Base-by-base conservation (phyloP, 1,284 basidiomycete genomes). In the Jaminaea rosea region DNA sequence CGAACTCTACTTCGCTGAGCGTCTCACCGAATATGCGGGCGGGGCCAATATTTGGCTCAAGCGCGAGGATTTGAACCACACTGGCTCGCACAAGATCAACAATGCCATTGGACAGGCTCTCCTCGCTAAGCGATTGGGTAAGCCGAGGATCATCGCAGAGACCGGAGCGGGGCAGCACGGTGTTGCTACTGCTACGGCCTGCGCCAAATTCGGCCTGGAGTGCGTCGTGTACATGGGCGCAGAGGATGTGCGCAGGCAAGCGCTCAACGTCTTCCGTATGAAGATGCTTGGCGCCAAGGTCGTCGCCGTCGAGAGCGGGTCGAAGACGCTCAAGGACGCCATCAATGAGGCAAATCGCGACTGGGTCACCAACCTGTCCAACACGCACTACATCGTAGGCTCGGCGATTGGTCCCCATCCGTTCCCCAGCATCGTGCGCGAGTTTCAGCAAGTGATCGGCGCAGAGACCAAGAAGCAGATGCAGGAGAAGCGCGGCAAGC, bases 81-180 rank as follows among this genome's bases (percentile, higher is more conserved):
- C 71, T 2, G 71, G 71, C 28, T 65, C 62, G 52, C 71, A 73
- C 60, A 73, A 73, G 65, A 73, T 73, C 58, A 73, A 73, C 61
- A 73, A 73, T 52, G 71, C 71, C 17, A 58, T 72, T 39, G 71
- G 69, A 8, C 71, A 73, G 55, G 90, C 97, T 59, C 80, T 99
- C 15, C 83, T 99, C 28, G 94, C 94, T 3, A 82, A 83, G 53
- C 81, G 93, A 42, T 78, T 98, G 59, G 93, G 94, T 26, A 99
- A 99, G 79, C 94, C 81, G 45, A 83, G 92, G 47, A 97, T 99
- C 73, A 97, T 98, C 62, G 92, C 93, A 46, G 94, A 99, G 79
- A 98, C 94, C 1, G 93, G 93, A 56, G 93, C 94, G 0, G 94
- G 94, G 26, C 93, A 98, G 75, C 94, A 99, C 76, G 94, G 94